phyloP scores from a whole-genome alignment of 139 green algal genomes.

The Spirogloea muscicola region DNA sequence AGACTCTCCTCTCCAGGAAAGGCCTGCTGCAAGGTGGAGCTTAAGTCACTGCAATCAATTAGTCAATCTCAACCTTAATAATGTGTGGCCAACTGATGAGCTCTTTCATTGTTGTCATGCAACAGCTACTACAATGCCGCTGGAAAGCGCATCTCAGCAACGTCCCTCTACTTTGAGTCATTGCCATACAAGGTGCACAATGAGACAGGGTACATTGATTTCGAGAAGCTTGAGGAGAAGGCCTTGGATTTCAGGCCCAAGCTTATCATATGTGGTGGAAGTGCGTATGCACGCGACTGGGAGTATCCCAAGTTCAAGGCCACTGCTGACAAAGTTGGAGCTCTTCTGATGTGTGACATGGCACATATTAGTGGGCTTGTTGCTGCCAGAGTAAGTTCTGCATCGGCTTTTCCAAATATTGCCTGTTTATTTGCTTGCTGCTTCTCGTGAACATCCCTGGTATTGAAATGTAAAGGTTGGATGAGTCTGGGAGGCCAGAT shows the following conservation, averaged over 20 bases:
- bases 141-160: conserved; percentile 81
- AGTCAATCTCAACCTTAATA: too few relatives aligned
- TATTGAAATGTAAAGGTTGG: background rate
- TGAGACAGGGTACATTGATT: conserved; percentile 76
- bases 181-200: conserved; percentile 77
- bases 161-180: conserved; percentile 81
- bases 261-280: conserved; percentile 79
- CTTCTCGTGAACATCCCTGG: background rate
- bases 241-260: conserved; percentile 79
- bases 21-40: too few relatives aligned
- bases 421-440: background rate
- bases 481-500: too few relatives aligned
- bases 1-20: too few relatives aligned
- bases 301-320: conserved; percentile 69
- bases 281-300: conserved; percentile 80
- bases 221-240: conserved; percentile 79
- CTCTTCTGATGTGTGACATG: conserved; percentile 80
- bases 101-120: too few relatives aligned
- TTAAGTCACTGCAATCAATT: too few relatives aligned
- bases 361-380: conserved; percentile 80
- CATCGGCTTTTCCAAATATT: background rate
- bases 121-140: conserved; percentile 86
- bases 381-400: conserved; percentile 50
- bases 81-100: too few relatives aligned
- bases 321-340: conserved; percentile 72